Evolutionary conservation across 2,329 filamentous ascomycete genomes (phyloP), one percentile per base, ranked within the genome.

Genomic region (Pseudogymnoascus sp.): DNA sequence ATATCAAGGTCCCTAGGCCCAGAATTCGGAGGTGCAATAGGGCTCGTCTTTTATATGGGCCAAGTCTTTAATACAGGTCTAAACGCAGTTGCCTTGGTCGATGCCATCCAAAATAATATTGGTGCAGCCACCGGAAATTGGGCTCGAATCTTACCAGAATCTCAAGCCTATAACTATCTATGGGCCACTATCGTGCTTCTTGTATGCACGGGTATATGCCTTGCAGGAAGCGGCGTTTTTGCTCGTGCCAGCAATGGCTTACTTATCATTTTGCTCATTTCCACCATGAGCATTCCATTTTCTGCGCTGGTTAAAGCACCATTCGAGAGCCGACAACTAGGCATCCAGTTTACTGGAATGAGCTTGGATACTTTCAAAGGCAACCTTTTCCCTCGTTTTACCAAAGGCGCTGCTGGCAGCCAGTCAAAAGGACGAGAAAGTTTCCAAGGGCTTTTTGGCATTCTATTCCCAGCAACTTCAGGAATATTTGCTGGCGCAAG

Each of bases 31-130:
- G 92, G 92, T 14, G 92, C 90, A 1, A 96, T 96, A 67, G 92
- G 92, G 1, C 82, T 96, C 23, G 85, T 96, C 11, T 96, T 96
- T 75, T 96, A 95, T 73, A 80, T 96, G n/a, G 90, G 92, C n/a
- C 90, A 91, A 68, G 88, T 90, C 1, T 85, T 96, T 72, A 96
- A 93, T 73, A 92, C 91, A 1, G 90, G 90, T 39, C 85, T 96
- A 81, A 96, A 96, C 72, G 85, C 93, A 23, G 90, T 96, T 48
- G 92, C 91, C 78, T 80, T 96, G 54, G 85, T 96, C 67, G 90
- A 95, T 76, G 96, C 90, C 71, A 81, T 96, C 64, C 85, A 85
- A 62, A 82, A 93, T 67, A 93, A 92, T 70, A 84, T 93, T 71
- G 90, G 88, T 1, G 73, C 79, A 3, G 70, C 75, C 16, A 79